These are phyloP conservation scores for Xylaria hypoxylon DNA, from an alignment of 2,329 filamentous ascomycete genomes.

Conservation along the genomic window DNA sequence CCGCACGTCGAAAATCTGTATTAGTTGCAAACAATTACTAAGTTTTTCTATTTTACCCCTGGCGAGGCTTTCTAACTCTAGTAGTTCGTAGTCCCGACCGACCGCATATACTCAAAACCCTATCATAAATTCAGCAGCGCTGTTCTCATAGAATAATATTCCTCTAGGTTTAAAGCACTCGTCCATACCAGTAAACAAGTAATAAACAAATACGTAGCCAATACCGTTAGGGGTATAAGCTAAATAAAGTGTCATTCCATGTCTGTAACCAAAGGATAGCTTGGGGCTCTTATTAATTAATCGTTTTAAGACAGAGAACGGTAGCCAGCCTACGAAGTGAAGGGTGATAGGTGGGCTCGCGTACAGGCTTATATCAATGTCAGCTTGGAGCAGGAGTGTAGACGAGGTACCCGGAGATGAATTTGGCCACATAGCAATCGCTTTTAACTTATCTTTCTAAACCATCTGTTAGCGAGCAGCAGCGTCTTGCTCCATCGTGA, in stretches of 20 bases:
- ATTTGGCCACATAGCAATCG: background rate
- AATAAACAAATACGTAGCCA: background rate
- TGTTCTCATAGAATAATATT: background rate
- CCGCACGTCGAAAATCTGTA: background rate
- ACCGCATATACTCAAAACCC: background rate
- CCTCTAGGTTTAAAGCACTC: background rate
- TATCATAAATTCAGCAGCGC: background rate
- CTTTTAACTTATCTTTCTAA: background rate
- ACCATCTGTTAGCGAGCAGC: no score
- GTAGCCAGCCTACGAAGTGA: background rate
- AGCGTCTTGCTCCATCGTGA: background rate
- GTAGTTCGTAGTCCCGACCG: background rate
- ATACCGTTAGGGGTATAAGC: background rate
- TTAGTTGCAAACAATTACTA: background rate
- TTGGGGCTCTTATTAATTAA: background rate
- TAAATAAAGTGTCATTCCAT: background rate
- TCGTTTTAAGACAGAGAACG: background rate
- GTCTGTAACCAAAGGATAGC: background rate
- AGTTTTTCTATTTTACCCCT: background rate
- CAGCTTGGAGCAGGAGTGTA: background rate
- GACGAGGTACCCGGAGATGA: background rate
- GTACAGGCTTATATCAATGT: background rate
- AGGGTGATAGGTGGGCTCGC: background rate
- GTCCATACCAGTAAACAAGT: background rate
- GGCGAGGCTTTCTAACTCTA: background rate